Evolutionary conservation across 1,284 basidiomycete species (phyloP).

Genomic region (Albatrellus sp.): DNA sequence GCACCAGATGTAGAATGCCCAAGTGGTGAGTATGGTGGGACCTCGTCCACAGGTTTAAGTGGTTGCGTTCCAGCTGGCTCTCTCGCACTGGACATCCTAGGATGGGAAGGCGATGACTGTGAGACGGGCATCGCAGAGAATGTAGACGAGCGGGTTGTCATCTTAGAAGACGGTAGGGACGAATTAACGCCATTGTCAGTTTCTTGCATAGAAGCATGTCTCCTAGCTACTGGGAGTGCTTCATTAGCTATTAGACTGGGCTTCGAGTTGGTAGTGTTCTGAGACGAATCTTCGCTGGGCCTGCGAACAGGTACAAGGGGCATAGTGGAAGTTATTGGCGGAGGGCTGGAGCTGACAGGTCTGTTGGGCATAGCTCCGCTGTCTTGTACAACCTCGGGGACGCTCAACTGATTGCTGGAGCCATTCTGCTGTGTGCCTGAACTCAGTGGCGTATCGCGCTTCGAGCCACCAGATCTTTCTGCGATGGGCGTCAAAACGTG

Average conservation of each 20-base stretch:
- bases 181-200: too few relatives aligned
- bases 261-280: constrained; percentile 11
- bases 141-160: too few relatives aligned
- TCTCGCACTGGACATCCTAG: too few relatives aligned
- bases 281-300: constrained; percentile 14
- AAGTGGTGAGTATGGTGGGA: too few relatives aligned
- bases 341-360: constrained; percentile 14
- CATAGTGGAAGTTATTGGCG: constrained; percentile 5
- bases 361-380: constrained; percentile 7
- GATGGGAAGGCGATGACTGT: constrained; percentile 10
- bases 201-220: too few relatives aligned
- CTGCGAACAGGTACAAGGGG: constrained; percentile 5
- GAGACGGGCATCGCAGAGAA: too few relatives aligned
- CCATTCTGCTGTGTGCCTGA: too few relatives aligned
- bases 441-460: background rate
- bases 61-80: too few relatives aligned
- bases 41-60: too few relatives aligned
- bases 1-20: too few relatives aligned
- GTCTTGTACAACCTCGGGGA: constrained; percentile 12
- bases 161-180: too few relatives aligned
- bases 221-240: background rate
- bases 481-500: constrained; percentile 22
- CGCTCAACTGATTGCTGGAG: constrained; percentile 3
- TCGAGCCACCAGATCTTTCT: constrained; percentile 11
- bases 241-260: constrained; percentile 24